phyloP scores from a whole-genome alignment of 78 protist genomes.

The Isochrysis galbana region DNA sequence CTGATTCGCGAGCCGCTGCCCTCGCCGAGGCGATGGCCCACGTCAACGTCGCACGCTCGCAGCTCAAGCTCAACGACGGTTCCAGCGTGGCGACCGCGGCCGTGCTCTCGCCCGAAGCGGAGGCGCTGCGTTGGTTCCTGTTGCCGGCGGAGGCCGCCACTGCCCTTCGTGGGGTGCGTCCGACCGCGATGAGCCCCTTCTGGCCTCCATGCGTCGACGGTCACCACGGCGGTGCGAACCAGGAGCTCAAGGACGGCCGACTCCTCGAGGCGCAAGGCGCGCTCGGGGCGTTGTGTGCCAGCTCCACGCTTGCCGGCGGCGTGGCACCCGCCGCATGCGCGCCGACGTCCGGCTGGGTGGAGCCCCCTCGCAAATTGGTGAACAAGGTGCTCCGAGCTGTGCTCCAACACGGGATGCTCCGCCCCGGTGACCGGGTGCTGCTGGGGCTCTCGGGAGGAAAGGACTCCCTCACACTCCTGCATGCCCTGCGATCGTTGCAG shows the following conservation, averaged over 20 bases:
- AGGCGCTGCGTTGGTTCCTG: conserved; percentile 43
- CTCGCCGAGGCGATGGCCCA: background rate
- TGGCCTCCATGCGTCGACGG: too few species aligned
- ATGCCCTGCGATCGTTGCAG: conserved; percentile 52
- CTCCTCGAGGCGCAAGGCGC: background rate
- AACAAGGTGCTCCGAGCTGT: conserved; percentile 3
- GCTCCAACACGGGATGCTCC: conserved; percentile 20
- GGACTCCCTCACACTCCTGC: conserved; percentile 71
- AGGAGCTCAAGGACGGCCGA: background rate
- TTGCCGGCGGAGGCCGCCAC: conserved; percentile 41
- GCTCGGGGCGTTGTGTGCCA: background rate
- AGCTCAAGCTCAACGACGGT: background rate
- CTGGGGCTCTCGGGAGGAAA: conserved; percentile 58
- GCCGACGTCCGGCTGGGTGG: background rate
- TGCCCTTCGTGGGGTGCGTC: background rate
- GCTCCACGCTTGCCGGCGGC: background rate
- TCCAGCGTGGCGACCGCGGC: background rate
- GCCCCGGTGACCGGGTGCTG: conserved; percentile 44
- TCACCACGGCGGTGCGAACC: too few species aligned
- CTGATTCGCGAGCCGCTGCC: background rate
- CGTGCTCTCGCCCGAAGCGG: background rate
- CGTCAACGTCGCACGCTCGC: background rate
- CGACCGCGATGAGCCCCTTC: background rate
- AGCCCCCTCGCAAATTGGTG: conserved; percentile 20
- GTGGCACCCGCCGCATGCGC: background rate